These are phyloP conservation scores for Suillus bovinus DNA, from an alignment of 768 basidiomycete species.

Conservation along the genomic window DNA sequence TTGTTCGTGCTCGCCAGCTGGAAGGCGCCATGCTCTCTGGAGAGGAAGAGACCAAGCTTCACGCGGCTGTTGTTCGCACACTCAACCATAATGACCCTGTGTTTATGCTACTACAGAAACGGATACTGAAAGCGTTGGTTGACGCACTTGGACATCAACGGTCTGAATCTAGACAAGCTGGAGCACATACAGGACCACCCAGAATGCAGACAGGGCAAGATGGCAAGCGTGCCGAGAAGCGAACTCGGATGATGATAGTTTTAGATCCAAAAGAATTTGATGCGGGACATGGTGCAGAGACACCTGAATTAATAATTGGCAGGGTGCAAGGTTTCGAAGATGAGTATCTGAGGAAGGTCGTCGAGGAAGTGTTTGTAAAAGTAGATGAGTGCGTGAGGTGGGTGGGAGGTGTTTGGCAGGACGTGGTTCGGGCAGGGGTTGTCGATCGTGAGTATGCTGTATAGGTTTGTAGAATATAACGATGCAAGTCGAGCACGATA, in stretches of 20 bases:
- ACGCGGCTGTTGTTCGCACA: slow-evolving; percentile 62
- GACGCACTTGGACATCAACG: slow-evolving; percentile 20
- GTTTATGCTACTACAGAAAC: slow-evolving; percentile 59
- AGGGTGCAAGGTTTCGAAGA: slow-evolving; percentile 70
- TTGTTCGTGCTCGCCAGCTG: slow-evolving; percentile 52
- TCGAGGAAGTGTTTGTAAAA: slow-evolving; percentile 42
- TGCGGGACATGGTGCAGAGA: slow-evolving; percentile 1
- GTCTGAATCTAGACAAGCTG: neutral
- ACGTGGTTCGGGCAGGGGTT: slow-evolving; percentile 29
- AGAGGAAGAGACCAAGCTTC: slow-evolving; percentile 53
- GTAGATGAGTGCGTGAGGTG: slow-evolving; percentile 48
- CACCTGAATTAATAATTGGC: neutral
- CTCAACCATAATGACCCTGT: slow-evolving; percentile 65
- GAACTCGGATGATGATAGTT: slow-evolving; percentile 23
- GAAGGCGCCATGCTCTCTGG: slow-evolving; percentile 22
- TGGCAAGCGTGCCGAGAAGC: slow-evolving; percentile 22
- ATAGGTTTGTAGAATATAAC: neutral
- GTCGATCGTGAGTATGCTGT: neutral
- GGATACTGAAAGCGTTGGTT: slow-evolving; percentile 47
- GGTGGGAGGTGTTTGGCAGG: slow-evolving; percentile 57
- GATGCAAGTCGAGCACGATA: neutral
- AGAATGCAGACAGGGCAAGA: slow-evolving; percentile 35
- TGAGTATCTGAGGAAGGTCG: slow-evolving; percentile 46
- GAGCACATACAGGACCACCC: slow-evolving; percentile 14
- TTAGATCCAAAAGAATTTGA: slow-evolving; percentile 26